Evolutionary conservation across 2,329 filamentous ascomycete species (phyloP), one percentile per base, ranked within the genome.

Genomic region (Hypocreales sp.): DNA sequence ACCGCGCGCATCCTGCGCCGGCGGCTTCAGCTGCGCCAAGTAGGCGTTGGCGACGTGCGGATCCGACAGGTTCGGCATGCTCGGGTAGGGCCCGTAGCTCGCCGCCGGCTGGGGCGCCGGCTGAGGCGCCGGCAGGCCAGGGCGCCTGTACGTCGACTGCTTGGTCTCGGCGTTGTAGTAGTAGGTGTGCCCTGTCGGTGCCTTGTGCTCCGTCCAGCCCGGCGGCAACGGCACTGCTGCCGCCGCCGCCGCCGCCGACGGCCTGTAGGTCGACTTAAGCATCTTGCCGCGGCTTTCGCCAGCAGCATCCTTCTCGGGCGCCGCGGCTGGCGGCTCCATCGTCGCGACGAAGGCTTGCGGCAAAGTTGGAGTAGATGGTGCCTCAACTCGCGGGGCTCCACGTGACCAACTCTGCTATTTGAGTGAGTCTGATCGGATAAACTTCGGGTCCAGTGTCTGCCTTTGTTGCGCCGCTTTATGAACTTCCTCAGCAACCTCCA

Each of bases 181-280:
- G 57, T 93, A 94, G 16, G 66, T 65, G 51, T 93, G 84, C 5
- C 83, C 83, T 27, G 78, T 77, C 5, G 84, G 86, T 28, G 86
- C 83, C 53, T 76, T 86, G 56, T 94, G 84, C 51, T 92, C 81
- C n/a, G 79, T 82, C 86, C 86, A 94, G 36, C 82, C 84, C 23
- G 75, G 63, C 16, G 75, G 77, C 1, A 94, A 61, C 20, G 79
- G 71, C 24, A 69, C 61, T 20, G 56, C 47, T 12, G 40, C 39
- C 7, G 32, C 39, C 1, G 37, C 41, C 7, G 55, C 33, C 30
- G 50, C 47, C 25, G 55, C 41, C 8, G 67, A 64, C 14, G 72
- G 63, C 33, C 68, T 72, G 51, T 86, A 73, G n/a, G 80, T 86
- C 13, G 78, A 81, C 46, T 74, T 83, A 26, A 87, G 59, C 78